Evolutionary conservation across 1,284 basidiomycete species (phyloP).

Genomic region (Marasmius oreades): DNA sequence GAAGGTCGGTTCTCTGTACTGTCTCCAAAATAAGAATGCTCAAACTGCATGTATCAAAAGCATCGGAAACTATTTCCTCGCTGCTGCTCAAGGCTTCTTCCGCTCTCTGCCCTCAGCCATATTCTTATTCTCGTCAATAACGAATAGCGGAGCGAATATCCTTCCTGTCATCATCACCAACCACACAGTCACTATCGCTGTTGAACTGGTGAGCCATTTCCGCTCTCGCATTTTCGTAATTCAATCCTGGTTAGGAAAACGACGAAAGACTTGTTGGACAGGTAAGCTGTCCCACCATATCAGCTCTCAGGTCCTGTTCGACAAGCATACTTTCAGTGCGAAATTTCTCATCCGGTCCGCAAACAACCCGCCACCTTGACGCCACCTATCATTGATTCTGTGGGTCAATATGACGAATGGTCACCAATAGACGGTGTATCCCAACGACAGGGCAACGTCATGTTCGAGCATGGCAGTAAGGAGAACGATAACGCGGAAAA

Average conservation of each 20-base stretch:
- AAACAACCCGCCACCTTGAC: conserved; percentile 20
- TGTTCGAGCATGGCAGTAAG: conserved; percentile 55
- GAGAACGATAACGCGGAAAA: conserved; percentile 20
- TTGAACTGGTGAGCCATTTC: conserved; percentile 64
- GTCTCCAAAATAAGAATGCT: neutral
- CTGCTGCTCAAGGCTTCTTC: conserved; percentile 83
- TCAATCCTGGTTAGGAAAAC: conserved; percentile 53
- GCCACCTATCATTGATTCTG: conserved; percentile 27
- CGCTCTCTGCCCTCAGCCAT: conserved; percentile 91
- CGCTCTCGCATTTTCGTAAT: conserved; percentile 10
- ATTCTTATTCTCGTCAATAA: conserved; percentile 92
- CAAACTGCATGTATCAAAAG: conserved; percentile 28
- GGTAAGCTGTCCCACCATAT: neutral
- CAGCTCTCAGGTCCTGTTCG: no score
- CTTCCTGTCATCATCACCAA: conserved; percentile 93
- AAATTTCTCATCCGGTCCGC: conserved; percentile 89
- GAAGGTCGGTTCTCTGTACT: conserved; percentile 47
- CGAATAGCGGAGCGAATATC: conserved; percentile 79
- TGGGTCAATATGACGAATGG: conserved; percentile 23
- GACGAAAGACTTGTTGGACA: conserved; percentile 85
- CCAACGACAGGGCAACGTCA: conserved; percentile 49
- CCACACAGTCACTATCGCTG: conserved; percentile 97
- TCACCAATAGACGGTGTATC: conserved; percentile 33
- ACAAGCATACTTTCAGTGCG: conserved; percentile 47
- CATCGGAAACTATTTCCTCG: conserved; percentile 87